These are phyloP conservation scores for Eutrema heterophyllum DNA, from an alignment of 345 rosid species.

Conservation along the genomic window DNA sequence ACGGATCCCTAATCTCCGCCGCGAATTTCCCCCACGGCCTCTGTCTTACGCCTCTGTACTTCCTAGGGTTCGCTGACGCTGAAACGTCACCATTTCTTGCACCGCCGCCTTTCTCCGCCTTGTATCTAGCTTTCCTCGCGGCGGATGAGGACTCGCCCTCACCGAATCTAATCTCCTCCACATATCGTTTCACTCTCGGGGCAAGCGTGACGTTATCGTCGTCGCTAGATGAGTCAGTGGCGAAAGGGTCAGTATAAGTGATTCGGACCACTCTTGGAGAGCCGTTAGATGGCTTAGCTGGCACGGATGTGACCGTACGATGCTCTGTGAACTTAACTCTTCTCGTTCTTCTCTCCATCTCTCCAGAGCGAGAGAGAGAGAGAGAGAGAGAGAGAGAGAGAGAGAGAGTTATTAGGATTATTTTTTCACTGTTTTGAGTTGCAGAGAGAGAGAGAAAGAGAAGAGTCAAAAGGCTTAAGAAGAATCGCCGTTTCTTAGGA, in stretches of 20 bases:
- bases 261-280: conserved; percentile 17
- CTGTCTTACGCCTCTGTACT: conserved; percentile 55
- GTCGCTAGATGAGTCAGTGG: conserved; percentile 33
- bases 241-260: conserved; percentile 27
- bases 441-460: not conserved
- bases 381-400: not conserved
- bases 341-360: conserved; percentile 34
- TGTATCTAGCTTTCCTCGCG: not conserved
- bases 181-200: conserved; percentile 23
- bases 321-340: conserved; percentile 30
- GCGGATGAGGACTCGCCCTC: not conserved
- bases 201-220: conserved; percentile 8
- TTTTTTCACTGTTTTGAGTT: conserved; percentile 4
- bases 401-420: not conserved
- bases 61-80: not conserved
- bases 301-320: conserved; percentile 10
- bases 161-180: conserved; percentile 21
- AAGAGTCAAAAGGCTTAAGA: conserved; percentile 10
- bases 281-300: not conserved
- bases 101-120: not conserved
- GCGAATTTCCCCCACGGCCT: conserved; percentile 92
- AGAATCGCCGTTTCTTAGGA: conserved; percentile 18
- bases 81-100: conserved; percentile 2
- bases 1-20: conserved; percentile 93
- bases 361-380: not conserved